phyloP scores from a whole-genome alignment of 768 basidiomycete genomes.

The Xerocomellus amylosporus region DNA sequence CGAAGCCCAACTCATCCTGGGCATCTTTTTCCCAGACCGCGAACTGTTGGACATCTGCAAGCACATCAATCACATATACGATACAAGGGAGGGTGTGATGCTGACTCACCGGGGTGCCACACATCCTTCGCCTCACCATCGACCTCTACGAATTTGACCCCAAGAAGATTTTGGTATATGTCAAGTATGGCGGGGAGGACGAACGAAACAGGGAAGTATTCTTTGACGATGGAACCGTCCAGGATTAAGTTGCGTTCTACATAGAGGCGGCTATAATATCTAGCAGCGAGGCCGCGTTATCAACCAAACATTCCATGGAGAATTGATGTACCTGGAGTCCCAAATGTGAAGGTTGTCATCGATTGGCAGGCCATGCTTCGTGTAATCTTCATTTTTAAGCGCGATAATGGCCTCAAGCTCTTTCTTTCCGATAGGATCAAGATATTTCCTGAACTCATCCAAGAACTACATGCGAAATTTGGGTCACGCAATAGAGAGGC shows the following conservation, averaged over 20 bases:
- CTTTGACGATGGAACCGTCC: conserved; percentile 74
- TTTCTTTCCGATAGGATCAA: conserved; percentile 66
- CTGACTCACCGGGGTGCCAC: conserved; percentile 71
- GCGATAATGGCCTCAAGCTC: conserved; percentile 64
- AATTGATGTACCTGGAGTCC: conserved; percentile 68
- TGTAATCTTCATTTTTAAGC: conserved; percentile 72
- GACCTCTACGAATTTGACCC: conserved; percentile 58
- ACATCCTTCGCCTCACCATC: conserved; percentile 56
- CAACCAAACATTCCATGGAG: neutral
- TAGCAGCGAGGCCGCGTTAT: conserved; percentile 2
- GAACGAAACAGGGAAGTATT: conserved; percentile 82
- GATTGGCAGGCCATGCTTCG: conserved; percentile 54
- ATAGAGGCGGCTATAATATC: conserved; percentile 35
- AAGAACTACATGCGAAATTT: conserved; percentile 54
- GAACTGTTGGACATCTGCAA: conserved; percentile 72
- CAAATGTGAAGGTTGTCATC: conserved; percentile 74
- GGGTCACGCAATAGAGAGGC: neutral
- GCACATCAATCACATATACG: neutral
- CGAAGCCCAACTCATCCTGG: conserved; percentile 63
- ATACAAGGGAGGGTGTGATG: neutral
- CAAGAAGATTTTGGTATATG: conserved; percentile 78
- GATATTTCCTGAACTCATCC: conserved; percentile 64
- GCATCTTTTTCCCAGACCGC: conserved; percentile 80
- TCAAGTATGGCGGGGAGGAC: conserved; percentile 76
- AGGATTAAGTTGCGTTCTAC: conserved; percentile 62